A percentile compares a stretch with the other conserved stretches of the same genome.
These are phyloP conservation scores for Silene latifolia DNA, from an alignment of 148 eudicot genomes.

Conservation along the genomic window DNA sequence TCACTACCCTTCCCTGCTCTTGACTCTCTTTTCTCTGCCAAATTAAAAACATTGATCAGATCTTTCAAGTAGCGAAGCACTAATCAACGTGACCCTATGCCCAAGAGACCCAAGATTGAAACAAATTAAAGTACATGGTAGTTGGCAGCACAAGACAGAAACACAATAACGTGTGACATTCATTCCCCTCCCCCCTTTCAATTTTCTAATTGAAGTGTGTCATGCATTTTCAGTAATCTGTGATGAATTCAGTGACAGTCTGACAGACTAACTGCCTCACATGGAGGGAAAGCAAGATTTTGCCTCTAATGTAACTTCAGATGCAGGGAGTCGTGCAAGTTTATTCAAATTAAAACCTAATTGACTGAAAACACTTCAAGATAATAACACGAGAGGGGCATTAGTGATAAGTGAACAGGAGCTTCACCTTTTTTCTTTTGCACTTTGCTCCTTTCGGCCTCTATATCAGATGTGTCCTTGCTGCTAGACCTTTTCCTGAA, in stretches of 20 bases:
- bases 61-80: neutral
- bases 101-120: neutral
- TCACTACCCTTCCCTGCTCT: slow-evolving; percentile 23
- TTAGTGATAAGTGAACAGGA: neutral
- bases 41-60: neutral
- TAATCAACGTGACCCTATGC: neutral
- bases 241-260: too few relatives aligned
- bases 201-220: neutral
- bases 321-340: neutral
- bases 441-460: slow-evolving; percentile 32
- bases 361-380: neutral
- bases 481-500: slow-evolving; percentile 48
- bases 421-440: slow-evolving; percentile 49
- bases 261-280: too few relatives aligned
- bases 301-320: neutral
- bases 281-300: neutral
- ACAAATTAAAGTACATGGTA: neutral
- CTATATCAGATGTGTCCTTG: slow-evolving; percentile 34
- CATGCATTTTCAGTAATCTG: neutral
- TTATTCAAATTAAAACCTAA: neutral
- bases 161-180: neutral
- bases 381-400: neutral
- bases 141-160: neutral
- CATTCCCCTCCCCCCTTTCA: neutral
- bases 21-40: slow-evolving; percentile 36